phyloP scores from a whole-genome alignment of 805 yeast genomes.

The Metschnikowia matae region DNA sequence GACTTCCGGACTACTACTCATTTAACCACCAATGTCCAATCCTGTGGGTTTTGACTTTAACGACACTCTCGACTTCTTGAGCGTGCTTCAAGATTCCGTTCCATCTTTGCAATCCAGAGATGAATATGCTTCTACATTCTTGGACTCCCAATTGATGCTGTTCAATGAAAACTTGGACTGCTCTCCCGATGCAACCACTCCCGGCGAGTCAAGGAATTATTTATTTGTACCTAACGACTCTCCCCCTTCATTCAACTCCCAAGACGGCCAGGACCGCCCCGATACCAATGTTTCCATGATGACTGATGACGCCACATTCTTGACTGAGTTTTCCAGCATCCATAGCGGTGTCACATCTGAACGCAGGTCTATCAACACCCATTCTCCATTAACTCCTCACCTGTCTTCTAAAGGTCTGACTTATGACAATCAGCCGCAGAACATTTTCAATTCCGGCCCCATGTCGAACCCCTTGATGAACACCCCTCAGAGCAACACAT shows the following conservation, averaged over 20 bases:
- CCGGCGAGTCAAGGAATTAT: neutral
- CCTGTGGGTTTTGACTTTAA: constrained; percentile 2
- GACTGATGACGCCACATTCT: constrained; percentile 4
- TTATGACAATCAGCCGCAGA: neutral
- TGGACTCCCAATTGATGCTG: constrained; percentile 1
- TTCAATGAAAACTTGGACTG: neutral
- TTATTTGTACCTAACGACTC: neutral
- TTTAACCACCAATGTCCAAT: neutral
- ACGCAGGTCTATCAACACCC: neutral
- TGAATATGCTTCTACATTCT: neutral
- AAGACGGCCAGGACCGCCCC: neutral
- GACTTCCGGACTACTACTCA: neutral
- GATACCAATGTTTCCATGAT: neutral
- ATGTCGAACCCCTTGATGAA: neutral
- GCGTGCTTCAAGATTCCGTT: constrained; percentile 2
- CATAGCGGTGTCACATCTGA: neutral
- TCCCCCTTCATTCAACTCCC: neutral
- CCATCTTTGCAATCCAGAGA: neutral
- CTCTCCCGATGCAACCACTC: neutral
- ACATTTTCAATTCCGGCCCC: neutral
- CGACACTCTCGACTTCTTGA: constrained; percentile 3
- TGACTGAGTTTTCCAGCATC: constrained; percentile 3
- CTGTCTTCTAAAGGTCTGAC: constrained; percentile 3
- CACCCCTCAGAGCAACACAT: constrained; percentile 2
- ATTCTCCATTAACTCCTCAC: constrained; percentile 2